Evolutionary conservation across 768 basidiomycete genomes (phyloP), one percentile per base, ranked within the genome.

Genomic region (Xerocomellus amylosporus): DNA sequence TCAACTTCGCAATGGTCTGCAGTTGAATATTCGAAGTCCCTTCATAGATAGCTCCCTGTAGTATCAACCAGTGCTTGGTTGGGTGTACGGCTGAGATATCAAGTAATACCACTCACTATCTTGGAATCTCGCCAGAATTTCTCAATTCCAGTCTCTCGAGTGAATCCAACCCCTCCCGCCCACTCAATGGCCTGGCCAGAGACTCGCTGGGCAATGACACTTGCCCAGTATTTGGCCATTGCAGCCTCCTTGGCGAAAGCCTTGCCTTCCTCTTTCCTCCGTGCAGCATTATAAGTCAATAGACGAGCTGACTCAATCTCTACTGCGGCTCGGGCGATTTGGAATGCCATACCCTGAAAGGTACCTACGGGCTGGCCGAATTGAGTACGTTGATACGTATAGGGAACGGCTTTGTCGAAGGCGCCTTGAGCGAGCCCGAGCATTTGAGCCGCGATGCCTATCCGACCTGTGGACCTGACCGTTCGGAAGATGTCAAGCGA

Each of bases 401-500:
- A 97, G 0, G 90, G 87, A n/a, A 98, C 91, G 2, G 90, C 82
- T 68, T 95, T 92, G 74, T 95, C 86, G 68, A 98, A 99, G 2
- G 93, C 95, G 22, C 96, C 97, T 66, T 98, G 94, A 2, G 97
- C 97, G 30, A 98, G 85, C 15, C 97, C 97, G 50, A 99, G 79
- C 97, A 98, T 98, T 73, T 99, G 97, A 1, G 92, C 96, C 17
- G 96, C 97, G 58, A 98, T 98, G 31, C 96, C 96, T 62, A 98
- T 96, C 54, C 96, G 91, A 51, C 90, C 85, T 83, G 43, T 17
- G 22, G 40, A 44, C 31, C 33, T 2, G 36, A 46, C 31, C 20
- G 2, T 37, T 41, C 40, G 49, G 31, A 41, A 45, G 26, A 33
- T 9, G 19, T 30, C 40, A 31, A 30, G 26, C 26, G 39, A n/a